phyloP scores from a whole-genome alignment of 257 asterid genomes.

The Ehretia macrophylla region DNA sequence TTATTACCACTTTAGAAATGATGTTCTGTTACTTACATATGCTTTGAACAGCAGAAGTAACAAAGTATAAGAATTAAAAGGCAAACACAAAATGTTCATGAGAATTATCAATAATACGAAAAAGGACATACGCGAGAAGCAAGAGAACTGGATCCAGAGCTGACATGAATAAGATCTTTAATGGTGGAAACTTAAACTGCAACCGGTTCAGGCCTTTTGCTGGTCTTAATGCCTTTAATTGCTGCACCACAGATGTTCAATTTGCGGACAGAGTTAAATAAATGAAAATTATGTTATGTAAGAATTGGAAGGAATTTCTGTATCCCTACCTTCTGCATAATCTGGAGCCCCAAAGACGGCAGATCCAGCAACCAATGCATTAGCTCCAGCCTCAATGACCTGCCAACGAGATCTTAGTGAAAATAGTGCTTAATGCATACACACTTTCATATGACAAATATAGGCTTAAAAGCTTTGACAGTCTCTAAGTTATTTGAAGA shows the following conservation, averaged over 20 bases:
- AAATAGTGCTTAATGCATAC: too few relatives aligned
- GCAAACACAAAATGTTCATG: neutral
- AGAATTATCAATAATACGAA: neutral
- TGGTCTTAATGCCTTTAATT: constrained; percentile 92
- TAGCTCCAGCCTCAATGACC: constrained; percentile 99
- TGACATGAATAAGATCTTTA: constrained; percentile 12
- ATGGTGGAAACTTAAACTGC: constrained; percentile 35
- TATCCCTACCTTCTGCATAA: constrained; percentile 84
- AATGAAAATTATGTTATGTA: neutral
- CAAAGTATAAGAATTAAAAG: neutral
- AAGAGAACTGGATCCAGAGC: constrained; percentile 16
- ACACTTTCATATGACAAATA: too few relatives aligned
- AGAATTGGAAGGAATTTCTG: neutral
- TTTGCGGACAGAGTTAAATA: neutral
- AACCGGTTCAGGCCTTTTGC: constrained; percentile 87
- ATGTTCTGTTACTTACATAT: neutral
- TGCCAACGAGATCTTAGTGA: constrained; percentile 23
- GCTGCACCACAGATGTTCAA: constrained; percentile 43
- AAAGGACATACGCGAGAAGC: constrained; percentile 22
- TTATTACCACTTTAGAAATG: neutral
- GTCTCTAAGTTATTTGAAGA: too few relatives aligned
- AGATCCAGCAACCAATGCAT: constrained; percentile 98
- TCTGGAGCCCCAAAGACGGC: constrained; percentile 99
- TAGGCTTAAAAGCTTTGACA: too few relatives aligned
- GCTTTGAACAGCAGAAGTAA: too few relatives aligned